Base-by-base conservation (phyloP, 176 grass and related monocot genomes). In the Areca catechu region DNA sequence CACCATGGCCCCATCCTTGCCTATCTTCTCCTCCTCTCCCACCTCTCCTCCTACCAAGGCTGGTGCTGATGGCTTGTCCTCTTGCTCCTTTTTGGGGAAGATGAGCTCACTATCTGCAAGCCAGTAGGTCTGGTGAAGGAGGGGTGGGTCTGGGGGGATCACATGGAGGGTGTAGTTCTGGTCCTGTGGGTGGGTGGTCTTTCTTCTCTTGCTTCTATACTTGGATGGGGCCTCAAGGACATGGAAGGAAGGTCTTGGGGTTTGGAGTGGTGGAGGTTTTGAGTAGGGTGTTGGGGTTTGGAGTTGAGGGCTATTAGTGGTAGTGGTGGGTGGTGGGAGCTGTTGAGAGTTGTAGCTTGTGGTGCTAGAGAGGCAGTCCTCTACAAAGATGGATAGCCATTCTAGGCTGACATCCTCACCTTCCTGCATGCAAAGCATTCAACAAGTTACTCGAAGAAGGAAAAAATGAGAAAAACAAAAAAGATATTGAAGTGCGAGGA, bases 41-140 rank as follows among this genome's bases (percentile, higher is more conserved):
- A 22, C 16, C 15, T 5, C 16, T 16, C 28, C 54, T 4, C 60
- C 47, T 24, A 30, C 49, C 22, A 3, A 50, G 48, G 53, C 58
- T 25, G 28, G 12, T 53, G 69, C 12, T 5, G 57, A 49, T 67
- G 71, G 68, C 52, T 70, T 66, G 4, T 49, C 65, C 58, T 58
- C 55, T 25, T 70, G 71, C 77, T 76, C 68, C 78, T 77, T 72
- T 20, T 80, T 80, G 21, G 84, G 87, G 67, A 80, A 69, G 68
- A 98, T 79, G 66, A 90, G 84, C 77, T 98, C 83, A 53, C 93
- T 98, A 60, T 98, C 93, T 27, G 93, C 93, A 53, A 98, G 56
- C 93, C 93, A 98, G 22, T 92, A 49, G 37, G 86, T 80, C 63
- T 79, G 93, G 54, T 98, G 74, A 16, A 58, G 73, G 53, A 82